Base-by-base conservation (phyloP, 805 yeast genomes). In the Starmerella etchellsii region DNA sequence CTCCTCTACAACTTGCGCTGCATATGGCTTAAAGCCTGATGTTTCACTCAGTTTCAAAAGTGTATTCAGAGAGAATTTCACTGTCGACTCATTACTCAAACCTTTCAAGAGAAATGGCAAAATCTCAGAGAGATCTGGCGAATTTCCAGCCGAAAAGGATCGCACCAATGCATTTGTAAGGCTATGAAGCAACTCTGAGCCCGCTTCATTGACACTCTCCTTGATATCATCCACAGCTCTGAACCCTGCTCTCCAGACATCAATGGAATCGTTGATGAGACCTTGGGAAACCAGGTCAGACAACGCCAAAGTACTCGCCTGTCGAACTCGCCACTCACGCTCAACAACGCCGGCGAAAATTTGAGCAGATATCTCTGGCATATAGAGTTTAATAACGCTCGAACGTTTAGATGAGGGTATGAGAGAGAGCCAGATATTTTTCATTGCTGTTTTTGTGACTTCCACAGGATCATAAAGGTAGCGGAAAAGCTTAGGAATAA, bases 221-320 rank as follows among this genome's bases (percentile, higher is more conserved):
- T 91, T 91, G 44, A 88, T 83, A 63, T 88, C 97, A 62, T 88
- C 98, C 71, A 88, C 73, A 0, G 74, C 73, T 54, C 98, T 70
- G 63, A 88, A 87, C 36, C 87, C 77, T 81, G 82, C 77, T 4
- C 70, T 66, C 96, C 96, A 88, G 25, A 88, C 73, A 4, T 74
- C 75, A 43, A 81, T 43, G 1, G 37, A 25, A 18, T 33, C 28
- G 15, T 43, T 34, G 2, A 33, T n/a, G 13, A 31, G 23, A 23
- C 51, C 44, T 20, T 47, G 46, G n/a, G 44, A 80, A 13, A 91
- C 59, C 16, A 88, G 59, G 48, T 83, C 85, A 25, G 72, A 64
- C 40, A 82, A 58, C 0, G 85, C 95, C 9, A 70, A 57, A 0
- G 88, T 67, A 57, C 91, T 74, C 0, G 95, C 95, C 55, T 88